Evolutionary conservation across 345 rosid genomes (phyloP).

Genomic region (Arabidopsis thaliana): TAIR10.1 NC_003075.7:17732001-17732500

Average conservation of each 20-base stretch:
- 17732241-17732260: slow-evolving; percentile 40
- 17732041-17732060: background rate
- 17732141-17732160: slow-evolving; percentile 36
- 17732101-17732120: slow-evolving; percentile 10
- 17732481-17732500: background rate
- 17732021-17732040: background rate
- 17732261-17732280: slow-evolving; percentile 38
- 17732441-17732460: slow-evolving; percentile 23
- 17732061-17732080: background rate
- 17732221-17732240: slow-evolving; percentile 20
- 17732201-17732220: background rate
- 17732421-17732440: slow-evolving; percentile 42
- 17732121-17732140: slow-evolving; percentile 45
- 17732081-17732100: background rate
- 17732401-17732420: slow-evolving; percentile 23
- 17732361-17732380: background rate
- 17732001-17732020: background rate
- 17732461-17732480: background rate
- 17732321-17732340: slow-evolving; percentile 11
- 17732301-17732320: slow-evolving; percentile 38
- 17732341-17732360: background rate
- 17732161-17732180: slow-evolving; percentile 42
- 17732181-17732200: slow-evolving; percentile 1
- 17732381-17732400: slow-evolving; percentile 43
- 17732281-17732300: slow-evolving; percentile 40